These are phyloP conservation scores for Blastobotrys peoriensis DNA, from an alignment of 805 yeast species.

Conservation along the genomic window DNA sequence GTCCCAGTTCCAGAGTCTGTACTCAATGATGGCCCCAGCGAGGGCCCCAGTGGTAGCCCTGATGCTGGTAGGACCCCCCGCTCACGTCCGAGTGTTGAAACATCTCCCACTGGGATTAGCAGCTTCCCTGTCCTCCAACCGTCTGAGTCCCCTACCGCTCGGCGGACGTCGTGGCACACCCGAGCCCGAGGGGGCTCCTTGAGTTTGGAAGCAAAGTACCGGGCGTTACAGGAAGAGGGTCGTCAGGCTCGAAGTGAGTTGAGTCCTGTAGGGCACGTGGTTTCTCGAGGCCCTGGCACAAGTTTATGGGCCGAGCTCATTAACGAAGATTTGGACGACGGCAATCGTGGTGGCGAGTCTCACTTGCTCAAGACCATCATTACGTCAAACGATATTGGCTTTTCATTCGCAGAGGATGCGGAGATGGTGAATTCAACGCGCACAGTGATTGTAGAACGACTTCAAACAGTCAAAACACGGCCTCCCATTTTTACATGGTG, in stretches of 20 bases:
- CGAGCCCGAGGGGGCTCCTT: conserved; percentile 15
- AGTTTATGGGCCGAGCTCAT: conserved; percentile 13
- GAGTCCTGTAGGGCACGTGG: background rate
- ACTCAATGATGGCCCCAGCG: too few species aligned
- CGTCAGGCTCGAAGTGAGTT: background rate
- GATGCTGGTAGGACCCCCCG: too few species aligned
- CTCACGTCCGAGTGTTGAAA: background rate
- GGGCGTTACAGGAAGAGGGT: conserved; percentile 8
- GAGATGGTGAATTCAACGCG: conserved; percentile 29
- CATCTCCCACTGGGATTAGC: background rate
- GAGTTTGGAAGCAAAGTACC: conserved; percentile 16
- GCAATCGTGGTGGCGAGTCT: background rate
- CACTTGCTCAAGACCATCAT: background rate
- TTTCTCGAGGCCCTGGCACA: conserved; percentile 9
- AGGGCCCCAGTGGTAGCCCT: too few species aligned
- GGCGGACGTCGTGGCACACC: background rate
- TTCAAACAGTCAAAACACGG: conserved; percentile 47
- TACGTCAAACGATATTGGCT: conserved; percentile 21
- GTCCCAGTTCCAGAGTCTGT: too few species aligned
- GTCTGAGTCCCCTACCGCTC: background rate
- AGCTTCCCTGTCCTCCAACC: background rate
- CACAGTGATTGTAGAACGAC: conserved; percentile 52
- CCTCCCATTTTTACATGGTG: conserved; percentile 71
- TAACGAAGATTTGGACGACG: conserved; percentile 9
- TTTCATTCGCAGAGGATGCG: conserved; percentile 21